Base-by-base conservation (phyloP, 139 green algal species). In the Parachlorella kessleri region DNA sequence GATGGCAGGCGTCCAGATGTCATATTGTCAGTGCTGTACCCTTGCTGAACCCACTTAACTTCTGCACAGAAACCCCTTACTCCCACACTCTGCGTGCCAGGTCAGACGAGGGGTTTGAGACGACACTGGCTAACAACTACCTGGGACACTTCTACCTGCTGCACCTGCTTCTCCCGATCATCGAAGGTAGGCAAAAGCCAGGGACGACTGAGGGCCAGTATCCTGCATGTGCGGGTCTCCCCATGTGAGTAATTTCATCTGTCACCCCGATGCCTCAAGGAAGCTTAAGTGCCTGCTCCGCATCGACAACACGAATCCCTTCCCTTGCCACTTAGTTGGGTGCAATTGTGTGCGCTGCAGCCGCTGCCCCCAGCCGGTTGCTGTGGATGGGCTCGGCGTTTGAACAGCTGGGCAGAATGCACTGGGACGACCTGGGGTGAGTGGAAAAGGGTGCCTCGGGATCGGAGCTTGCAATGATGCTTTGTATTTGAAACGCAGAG, bases 371-470 rank as follows among this genome's bases (percentile, higher is more conserved):
- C 38, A 67, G 48, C 30, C 72, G 82, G 35, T 74, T 80, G 37
- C 53, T 84, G 32, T 82, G 71, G 73, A 73, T 79, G 82, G 59
- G 28, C 63, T 82, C 73, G 0, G 76, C 68, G 0, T 87, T 85
- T 82, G 82, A 87, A 73, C 78, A 79, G 73, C 73, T 87, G 69
- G 82, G 78, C 59, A 64, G 30, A 2, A n/a, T 87, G 42, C 37
- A 79, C 40, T 85, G 78, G 82, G 42, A 66, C 10, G 82, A 87
- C 40, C 73, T 87, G 5, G 81, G 78, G 73, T 75, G 66, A 40
- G 48, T n/a, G n/a, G n/a, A n/a, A n/a, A n/a, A n/a, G n/a, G n/a
- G n/a, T n/a, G n/a, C n/a, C n/a, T n/a, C n/a, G n/a, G n/a, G n/a
- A n/a, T n/a, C n/a, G n/a, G n/a, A n/a, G n/a, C n/a, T n/a, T n/a